phyloP scores from a whole-genome alignment of 495 filamentous ascomycete species.

The Neurospora intermedia region DNA sequence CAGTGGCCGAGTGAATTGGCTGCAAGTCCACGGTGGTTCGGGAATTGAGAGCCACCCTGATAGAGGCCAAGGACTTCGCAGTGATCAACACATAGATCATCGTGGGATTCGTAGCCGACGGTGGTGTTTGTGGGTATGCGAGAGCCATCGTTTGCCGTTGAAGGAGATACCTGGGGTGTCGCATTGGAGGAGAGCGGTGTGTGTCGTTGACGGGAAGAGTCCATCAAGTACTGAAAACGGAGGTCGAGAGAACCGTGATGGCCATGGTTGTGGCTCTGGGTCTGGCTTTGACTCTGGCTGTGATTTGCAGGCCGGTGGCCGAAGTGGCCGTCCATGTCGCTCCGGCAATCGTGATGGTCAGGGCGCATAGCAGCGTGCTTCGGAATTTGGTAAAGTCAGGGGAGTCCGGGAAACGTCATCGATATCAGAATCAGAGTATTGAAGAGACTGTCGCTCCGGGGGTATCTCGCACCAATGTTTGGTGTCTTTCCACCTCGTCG shows the following conservation, averaged over 20 bases:
- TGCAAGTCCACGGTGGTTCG: constrained; percentile 17
- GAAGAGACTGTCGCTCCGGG: neutral
- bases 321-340: neutral
- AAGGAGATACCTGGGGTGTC: constrained; percentile 6
- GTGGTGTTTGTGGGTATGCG: constrained; percentile 1
- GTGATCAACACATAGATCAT: constrained; percentile 30
- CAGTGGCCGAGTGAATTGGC: neutral
- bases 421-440: neutral
- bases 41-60: constrained; percentile 19
- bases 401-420: neutral
- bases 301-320: neutral
- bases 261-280: neutral
- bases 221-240: neutral
- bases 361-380: neutral
- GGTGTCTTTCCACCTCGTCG: neutral
- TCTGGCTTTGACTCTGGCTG: neutral
- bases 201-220: neutral
- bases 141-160: constrained; percentile 10
- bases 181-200: neutral
- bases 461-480: neutral
- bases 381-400: neutral
- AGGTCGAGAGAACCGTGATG: neutral
- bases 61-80: constrained; percentile 26
- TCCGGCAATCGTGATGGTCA: neutral
- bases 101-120: constrained; percentile 23